A percentile compares a stretch with the other conserved stretches of the same genome.
Evolutionary conservation across 306 rosid genomes (phyloP).

Genomic region (Ziziphus jujuba): DNA sequence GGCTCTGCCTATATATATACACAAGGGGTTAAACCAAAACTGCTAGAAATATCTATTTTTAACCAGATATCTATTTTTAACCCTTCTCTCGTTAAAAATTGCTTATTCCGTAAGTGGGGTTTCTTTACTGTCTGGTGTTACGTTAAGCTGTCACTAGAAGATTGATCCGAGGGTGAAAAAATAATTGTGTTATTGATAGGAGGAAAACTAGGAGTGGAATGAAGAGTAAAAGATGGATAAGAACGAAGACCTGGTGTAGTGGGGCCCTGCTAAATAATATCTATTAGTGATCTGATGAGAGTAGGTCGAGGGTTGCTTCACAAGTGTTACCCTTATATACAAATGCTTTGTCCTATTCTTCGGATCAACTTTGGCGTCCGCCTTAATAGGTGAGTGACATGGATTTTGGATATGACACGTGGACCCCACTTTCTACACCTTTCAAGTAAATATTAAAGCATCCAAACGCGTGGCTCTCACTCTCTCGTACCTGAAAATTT

Average conservation of each 20-base stretch:
- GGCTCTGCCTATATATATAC: constrained; percentile 23
- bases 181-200: neutral
- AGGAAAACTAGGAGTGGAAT: constrained; percentile 18
- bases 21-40: neutral
- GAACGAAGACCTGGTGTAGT: constrained; percentile 42
- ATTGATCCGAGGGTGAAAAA: no score
- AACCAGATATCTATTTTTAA: neutral
- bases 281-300: neutral
- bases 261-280: constrained; percentile 39
- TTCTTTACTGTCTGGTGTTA: constrained; percentile 25
- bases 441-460: no score
- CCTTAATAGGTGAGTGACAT: neutral
- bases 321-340: constrained; percentile 11
- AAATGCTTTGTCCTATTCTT: constrained; percentile 40
- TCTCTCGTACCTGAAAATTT: no score
- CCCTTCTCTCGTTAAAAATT: neutral
- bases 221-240: constrained; percentile 37
- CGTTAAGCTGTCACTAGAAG: neutral
- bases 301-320: constrained; percentile 8
- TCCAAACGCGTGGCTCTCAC: no score
- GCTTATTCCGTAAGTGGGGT: neutral
- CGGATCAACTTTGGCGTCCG: constrained; percentile 14
- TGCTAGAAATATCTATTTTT: neutral
- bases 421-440: constrained; percentile 13
- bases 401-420: constrained; percentile 1